phyloP scores from a whole-genome alignment of 1,284 basidiomycete species.

The Ustilago cynodontis region DNA sequence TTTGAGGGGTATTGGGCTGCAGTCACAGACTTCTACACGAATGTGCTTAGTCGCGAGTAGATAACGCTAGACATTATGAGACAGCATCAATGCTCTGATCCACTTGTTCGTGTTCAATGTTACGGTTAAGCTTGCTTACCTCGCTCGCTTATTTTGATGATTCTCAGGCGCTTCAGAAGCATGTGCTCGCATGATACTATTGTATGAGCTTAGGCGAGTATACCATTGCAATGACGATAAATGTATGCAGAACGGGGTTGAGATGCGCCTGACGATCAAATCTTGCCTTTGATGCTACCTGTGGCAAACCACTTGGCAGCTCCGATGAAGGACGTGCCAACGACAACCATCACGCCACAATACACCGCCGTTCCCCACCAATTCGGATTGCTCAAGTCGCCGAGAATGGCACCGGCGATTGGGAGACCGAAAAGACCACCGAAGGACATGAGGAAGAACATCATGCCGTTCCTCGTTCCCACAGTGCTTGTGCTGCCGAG shows the following conservation, averaged over 20 bases:
- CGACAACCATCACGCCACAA: conserved; percentile 23
- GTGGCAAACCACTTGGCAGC: conserved; percentile 37
- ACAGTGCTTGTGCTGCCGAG: conserved; percentile 40
- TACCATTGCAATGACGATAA: neutral
- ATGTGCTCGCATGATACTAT: neutral
- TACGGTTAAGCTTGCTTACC: neutral
- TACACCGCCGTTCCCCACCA: conserved; percentile 42
- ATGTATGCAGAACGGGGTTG: neutral
- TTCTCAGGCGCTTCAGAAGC: neutral
- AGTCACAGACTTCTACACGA: conserved; percentile 41
- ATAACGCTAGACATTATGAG: neutral
- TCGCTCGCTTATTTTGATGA: neutral
- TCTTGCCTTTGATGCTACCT: conserved; percentile 34
- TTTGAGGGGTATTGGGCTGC: conserved; percentile 58
- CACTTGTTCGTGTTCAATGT: neutral
- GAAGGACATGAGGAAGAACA: conserved; percentile 48
- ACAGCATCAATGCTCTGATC: neutral
- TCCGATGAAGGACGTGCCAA: conserved; percentile 22
- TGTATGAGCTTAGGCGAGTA: neutral
- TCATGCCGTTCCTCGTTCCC: conserved; percentile 48
- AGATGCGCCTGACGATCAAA: conserved; percentile 8
- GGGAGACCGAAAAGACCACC: conserved; percentile 47
- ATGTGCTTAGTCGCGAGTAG: conserved; percentile 29
- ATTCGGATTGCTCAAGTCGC: conserved; percentile 14
- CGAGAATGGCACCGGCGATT: conserved; percentile 49